phyloP scores from a whole-genome alignment of 805 yeast genomes.

The Wickerhamiella domercqiae region DNA sequence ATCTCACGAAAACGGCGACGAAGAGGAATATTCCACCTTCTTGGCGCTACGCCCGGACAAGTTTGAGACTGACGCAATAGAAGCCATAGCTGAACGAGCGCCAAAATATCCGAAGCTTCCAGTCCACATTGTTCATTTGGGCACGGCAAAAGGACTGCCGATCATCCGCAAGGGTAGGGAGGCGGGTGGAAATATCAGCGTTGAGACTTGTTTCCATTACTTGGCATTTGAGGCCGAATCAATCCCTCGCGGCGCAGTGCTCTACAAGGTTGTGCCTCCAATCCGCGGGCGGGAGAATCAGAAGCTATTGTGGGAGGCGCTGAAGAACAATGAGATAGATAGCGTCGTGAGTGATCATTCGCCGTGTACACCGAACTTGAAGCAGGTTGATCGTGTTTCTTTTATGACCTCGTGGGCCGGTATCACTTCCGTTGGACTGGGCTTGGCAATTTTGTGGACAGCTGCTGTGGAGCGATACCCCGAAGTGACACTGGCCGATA shows the following conservation, averaged over 20 bases:
- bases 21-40: slow-evolving; percentile 54
- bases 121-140: slow-evolving; percentile 80
- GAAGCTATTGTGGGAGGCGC: slow-evolving; percentile 60
- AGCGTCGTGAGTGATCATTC: slow-evolving; percentile 93
- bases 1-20: slow-evolving; percentile 27
- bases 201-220: slow-evolving; percentile 92
- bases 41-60: slow-evolving; percentile 77
- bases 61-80: slow-evolving; percentile 74
- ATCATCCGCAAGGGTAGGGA: slow-evolving; percentile 48
- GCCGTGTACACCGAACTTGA: slow-evolving; percentile 86
- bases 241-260: slow-evolving; percentile 64
- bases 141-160: slow-evolving; percentile 73
- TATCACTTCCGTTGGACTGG: slow-evolving; percentile 82
- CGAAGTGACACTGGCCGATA: slow-evolving; percentile 37
- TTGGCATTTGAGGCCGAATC: slow-evolving; percentile 61
- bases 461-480: slow-evolving; percentile 33
- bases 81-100: slow-evolving; percentile 51
- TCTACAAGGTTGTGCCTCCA: slow-evolving; percentile 91
- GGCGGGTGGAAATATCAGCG: slow-evolving; percentile 34
- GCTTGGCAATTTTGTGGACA: slow-evolving; percentile 67
- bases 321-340: slow-evolving; percentile 47
- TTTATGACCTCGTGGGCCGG: slow-evolving; percentile 96
- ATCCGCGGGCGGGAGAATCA: slow-evolving; percentile 66
- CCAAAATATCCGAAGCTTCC: slow-evolving; percentile 27
- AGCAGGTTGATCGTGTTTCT: slow-evolving; percentile 69